Evolutionary conservation across 805 yeast genomes (phyloP), one percentile per base, ranked within the genome.

Genomic region (Kluyveromyces siamensis): DNA sequence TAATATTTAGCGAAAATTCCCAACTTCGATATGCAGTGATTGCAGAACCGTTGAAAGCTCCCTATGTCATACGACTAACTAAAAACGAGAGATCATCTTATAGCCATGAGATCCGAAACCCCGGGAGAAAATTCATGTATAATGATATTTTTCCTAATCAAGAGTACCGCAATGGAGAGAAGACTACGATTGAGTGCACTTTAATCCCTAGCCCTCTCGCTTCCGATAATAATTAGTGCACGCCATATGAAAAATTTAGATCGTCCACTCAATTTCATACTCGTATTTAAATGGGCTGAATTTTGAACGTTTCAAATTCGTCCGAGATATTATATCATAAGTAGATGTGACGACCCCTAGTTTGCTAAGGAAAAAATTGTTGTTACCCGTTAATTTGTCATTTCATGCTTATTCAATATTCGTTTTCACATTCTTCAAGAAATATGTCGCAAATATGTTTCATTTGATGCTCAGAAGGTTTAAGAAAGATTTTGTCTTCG

Each of bases 21-120:
- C 17, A 9, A 6, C 41, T 48, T 21, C 54, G 40, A 19, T 60
- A 42, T 45, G 63, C 61, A 6, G 59, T 65, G 8, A 50, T 63
- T 5, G 63, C 65, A 5, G 65, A 65, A 44, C 69, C 69, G 6
- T 45, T 63, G 10, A 52, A 53, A 42, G 52, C 49, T 2, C 63
- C 69, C 1, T 61, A 57, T 45, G 48, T 64, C 2, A 55, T 62
- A n/a, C 52, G 50, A 50, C 40, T 56, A 9, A 44, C 60, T 1
- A 41, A 37, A 13, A 42, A 46, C 8, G 68, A 64, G 44, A 55
- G 56, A 11, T 16, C 25, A 25, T 13, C 8, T 11, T 35, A 16
- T 16, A 11, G 35, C 10, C 2, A 33, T 13, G 36, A 33, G 39
- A 38, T 43, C 11, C 2, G 5, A 36, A 18, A 43, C 17, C 10